These are phyloP conservation scores for Cinnamomum chago DNA, from an alignment of 164 flowering plant species.

Conservation along the genomic window DNA sequence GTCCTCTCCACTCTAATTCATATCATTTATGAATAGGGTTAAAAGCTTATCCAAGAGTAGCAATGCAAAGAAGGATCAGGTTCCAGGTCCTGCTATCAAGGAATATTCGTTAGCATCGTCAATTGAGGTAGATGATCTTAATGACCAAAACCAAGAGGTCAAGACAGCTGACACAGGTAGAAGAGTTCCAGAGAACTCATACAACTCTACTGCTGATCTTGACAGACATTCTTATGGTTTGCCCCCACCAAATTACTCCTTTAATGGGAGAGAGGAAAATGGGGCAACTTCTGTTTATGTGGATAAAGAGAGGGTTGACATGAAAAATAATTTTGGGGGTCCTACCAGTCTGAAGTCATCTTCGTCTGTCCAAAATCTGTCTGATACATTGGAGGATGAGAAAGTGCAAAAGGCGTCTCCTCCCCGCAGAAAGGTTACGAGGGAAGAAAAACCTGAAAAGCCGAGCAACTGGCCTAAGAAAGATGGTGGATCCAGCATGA, in stretches of 20 bases:
- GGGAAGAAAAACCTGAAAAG: constrained; percentile 71
- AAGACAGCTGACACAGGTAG: constrained; percentile 45
- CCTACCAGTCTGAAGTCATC: constrained; percentile 32
- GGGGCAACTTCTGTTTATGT: constrained; percentile 35
- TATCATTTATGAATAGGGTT: constrained; percentile 48
- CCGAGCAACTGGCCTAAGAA: constrained; percentile 46
- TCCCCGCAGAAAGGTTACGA: constrained; percentile 65
- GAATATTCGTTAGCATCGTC: constrained; percentile 52
- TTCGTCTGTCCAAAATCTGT: constrained; percentile 35
- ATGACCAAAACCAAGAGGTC: constrained; percentile 48
- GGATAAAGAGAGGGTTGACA: constrained; percentile 51
- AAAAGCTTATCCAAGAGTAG: constrained; percentile 93
- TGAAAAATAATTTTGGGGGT: constrained; percentile 37
- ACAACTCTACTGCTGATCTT: constrained; percentile 34
- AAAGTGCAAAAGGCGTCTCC: constrained; percentile 83
- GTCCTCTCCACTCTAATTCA: not conserved
- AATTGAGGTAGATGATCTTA: constrained; percentile 43
- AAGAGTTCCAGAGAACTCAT: constrained; percentile 43
- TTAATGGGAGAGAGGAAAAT: constrained; percentile 45
- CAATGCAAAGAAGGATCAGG: constrained; percentile 66
- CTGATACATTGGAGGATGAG: constrained; percentile 47
- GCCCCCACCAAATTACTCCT: constrained; percentile 33
- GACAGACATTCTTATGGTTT: constrained; percentile 36
- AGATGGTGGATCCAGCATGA: constrained; percentile 45
- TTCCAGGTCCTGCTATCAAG: constrained; percentile 32